Base-by-base conservation (phyloP, 2,329 filamentous ascomycete genomes). In the Cladosporium phlei region DNA sequence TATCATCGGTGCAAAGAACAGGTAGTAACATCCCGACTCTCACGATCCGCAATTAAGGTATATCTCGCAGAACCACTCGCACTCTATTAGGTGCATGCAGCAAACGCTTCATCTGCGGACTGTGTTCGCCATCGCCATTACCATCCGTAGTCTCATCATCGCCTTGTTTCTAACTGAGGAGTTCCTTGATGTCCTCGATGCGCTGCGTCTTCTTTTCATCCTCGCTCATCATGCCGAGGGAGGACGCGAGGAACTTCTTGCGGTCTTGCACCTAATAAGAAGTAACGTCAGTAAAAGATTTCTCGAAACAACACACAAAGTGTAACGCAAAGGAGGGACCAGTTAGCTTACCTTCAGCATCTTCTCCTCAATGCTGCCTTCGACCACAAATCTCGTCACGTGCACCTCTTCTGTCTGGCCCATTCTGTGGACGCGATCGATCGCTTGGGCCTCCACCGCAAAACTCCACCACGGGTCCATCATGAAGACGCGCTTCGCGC, bases 391-490 rank as follows among this genome's bases (percentile, higher is more conserved):
- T 21, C 93, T 75, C 56, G 84, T 84, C 0, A 98, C 90, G 47
- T 82, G 80, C 2, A 98, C 93, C 59, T 91, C 86, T 12, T 82
- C 78, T 39, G 86, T 82, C 66, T 98, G 93, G 0, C 93, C 93
- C 87, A 98, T 96, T 7, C 93, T 82, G 71, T 98, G 93, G 25
- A 98, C 89, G 1, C 93, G 87, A 70, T 98, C 93, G 60, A 98
- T 97, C 7, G 93, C 93, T 68, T 98, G 93, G 4, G 90, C 88
- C 68, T 98, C 93, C 10, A 97, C 84, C 0, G 93, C 90, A 67
- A 91, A 98, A 62, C 87, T 94, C 93, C 93, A 98, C 93, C 93
- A 98, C 0, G 93, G 93, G 66, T 98, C 93, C 93, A 98, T 97
- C 86, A 98, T 94, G 70, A 85, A 98, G 4, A 98, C 94, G 45